phyloP scores from a whole-genome alignment of 331 rosid species.

The Phaseolus coccineus region DNA sequence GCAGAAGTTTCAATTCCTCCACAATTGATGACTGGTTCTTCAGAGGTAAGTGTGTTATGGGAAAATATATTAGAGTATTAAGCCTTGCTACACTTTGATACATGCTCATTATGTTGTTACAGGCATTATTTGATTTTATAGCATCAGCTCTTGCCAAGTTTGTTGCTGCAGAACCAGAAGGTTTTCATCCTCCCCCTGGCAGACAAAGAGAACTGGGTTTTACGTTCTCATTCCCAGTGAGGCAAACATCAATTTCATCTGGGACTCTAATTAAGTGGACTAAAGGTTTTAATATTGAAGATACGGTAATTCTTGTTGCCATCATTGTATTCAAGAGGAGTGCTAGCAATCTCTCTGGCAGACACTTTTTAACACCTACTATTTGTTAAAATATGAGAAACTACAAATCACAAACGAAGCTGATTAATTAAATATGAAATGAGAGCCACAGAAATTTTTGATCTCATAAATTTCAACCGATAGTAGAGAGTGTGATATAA shows the following conservation, averaged over 20 bases:
- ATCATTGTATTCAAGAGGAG: conserved; percentile 48
- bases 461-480: background rate
- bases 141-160: conserved; percentile 78
- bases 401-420: background rate
- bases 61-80: conserved; percentile 31
- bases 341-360: background rate
- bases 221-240: conserved; percentile 94
- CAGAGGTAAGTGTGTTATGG: conserved; percentile 72
- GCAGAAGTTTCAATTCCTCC: conserved; percentile 87
- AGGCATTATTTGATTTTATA: conserved; percentile 86
- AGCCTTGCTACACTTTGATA: conserved; percentile 38
- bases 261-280: conserved; percentile 91
- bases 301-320: conserved; percentile 56
- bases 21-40: conserved; percentile 77
- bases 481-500: too few relatives aligned
- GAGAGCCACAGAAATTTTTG: background rate
- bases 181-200: conserved; percentile 64
- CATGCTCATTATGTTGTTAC: conserved; percentile 41
- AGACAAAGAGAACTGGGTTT: conserved; percentile 83
- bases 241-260: conserved; percentile 80
- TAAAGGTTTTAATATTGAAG: conserved; percentile 86
- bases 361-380: background rate
- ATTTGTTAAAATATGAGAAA: background rate
- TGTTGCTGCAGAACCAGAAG: conserved; percentile 70
- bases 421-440: background rate